Evolutionary conservation across 352 stramenopile species (phyloP).

Genomic region (Thraustotheca clavata): DNA sequence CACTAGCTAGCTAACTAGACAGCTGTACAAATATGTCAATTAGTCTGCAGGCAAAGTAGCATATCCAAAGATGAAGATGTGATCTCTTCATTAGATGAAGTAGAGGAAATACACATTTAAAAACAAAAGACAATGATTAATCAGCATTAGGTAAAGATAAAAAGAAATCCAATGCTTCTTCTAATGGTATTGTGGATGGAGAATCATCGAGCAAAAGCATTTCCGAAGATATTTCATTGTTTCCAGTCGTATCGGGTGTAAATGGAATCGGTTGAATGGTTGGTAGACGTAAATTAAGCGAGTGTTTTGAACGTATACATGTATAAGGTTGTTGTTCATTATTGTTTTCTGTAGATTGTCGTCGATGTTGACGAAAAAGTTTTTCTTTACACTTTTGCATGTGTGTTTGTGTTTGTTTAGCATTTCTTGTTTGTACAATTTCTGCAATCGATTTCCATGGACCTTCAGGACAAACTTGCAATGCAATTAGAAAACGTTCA

Average conservation of each 20-base stretch:
- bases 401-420: constrained; percentile 3
- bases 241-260: constrained; percentile 18
- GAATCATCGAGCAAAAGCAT: neutral
- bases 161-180: neutral
- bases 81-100: too few species aligned
- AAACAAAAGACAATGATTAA: too few species aligned
- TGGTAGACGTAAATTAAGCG: neutral
- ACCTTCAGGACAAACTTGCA: neutral
- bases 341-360: too few species aligned
- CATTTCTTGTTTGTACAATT: neutral
- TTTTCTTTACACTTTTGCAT: neutral
- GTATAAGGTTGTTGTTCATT: neutral
- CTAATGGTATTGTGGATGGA: neutral
- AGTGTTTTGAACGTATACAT: neutral
- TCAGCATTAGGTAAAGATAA: neutral
- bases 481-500: neutral
- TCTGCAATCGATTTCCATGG: constrained; percentile 1
- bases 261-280: neutral
- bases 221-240: too few species aligned
- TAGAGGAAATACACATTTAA: too few species aligned
- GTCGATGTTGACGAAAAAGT: constrained; percentile 1
- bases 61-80: too few species aligned
- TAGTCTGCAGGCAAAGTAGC: too few species aligned
- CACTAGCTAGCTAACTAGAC: too few species aligned
- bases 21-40: too few species aligned